These are phyloP conservation scores for Epichloe gansuensis DNA, from an alignment of 2,329 filamentous ascomycete species.

Conservation along the genomic window DNA sequence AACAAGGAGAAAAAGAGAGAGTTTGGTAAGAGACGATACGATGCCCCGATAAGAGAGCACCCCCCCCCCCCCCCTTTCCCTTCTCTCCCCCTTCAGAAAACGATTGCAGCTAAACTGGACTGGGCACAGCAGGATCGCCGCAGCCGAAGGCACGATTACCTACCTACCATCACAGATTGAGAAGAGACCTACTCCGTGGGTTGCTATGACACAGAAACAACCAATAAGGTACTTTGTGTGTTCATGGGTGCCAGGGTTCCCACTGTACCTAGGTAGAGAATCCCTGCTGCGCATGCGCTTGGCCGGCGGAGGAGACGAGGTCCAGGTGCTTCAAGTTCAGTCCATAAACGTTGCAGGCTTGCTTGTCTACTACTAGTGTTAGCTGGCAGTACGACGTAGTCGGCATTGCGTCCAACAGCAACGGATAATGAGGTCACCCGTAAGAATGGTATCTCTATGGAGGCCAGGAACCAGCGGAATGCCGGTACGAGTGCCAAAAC, in stretches of 20 bases:
- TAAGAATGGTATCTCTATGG: not conserved
- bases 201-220: slow-evolving; percentile 4
- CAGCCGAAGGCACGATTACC: not conserved
- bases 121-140: not conserved
- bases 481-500: not conserved
- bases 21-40: not conserved
- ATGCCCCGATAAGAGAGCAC: not conserved
- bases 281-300: slow-evolving; percentile 2
- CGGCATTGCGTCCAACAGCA: not conserved
- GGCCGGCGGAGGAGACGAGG: not conserved
- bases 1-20: not conserved
- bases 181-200: not conserved
- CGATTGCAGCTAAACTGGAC: not conserved
- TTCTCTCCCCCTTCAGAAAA: not conserved
- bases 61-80: too few species aligned
- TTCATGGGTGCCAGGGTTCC: slow-evolving; percentile 4
- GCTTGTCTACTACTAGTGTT: not conserved
- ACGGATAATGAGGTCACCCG: not conserved
- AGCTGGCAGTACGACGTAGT: slow-evolving; percentile 2
- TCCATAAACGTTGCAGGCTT: slow-evolving; percentile 1
- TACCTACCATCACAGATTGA: not conserved
- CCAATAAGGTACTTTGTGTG: slow-evolving; percentile 3
- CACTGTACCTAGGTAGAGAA: slow-evolving; percentile 2
- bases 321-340: not conserved
- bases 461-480: not conserved